Conservation (phyloP, 352 stramenopile species). For the Thalassiosira livingstoniorum region DNA sequence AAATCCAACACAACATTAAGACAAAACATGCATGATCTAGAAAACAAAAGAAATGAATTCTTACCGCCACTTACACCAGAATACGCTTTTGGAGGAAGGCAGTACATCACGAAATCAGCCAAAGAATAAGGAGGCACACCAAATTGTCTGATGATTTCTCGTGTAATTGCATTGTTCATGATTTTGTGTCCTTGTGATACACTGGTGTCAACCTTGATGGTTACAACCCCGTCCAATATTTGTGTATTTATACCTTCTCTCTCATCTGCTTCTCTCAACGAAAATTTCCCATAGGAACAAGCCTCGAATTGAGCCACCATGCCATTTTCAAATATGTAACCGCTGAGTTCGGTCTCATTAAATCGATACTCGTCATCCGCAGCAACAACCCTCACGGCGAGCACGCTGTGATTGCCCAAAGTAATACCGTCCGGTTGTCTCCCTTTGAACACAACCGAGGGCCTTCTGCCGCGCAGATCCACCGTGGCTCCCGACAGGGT, state of each 20-base stretch:
- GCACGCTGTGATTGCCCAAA: too few relatives aligned
- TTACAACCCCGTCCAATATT: constrained; percentile 45
- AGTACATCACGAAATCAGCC: constrained; percentile 63
- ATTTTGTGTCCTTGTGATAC: constrained; percentile 16
- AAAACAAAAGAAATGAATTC: too few relatives aligned
- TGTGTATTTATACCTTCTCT: neutral
- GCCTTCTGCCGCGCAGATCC: too few relatives aligned
- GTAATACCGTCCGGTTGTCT: too few relatives aligned
- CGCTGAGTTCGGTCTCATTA: constrained; percentile 3
- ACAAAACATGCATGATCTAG: too few relatives aligned
- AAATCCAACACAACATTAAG: too few relatives aligned
- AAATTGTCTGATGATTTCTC: constrained; percentile 23
- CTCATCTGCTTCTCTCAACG: constrained; percentile 9
- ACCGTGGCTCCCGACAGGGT: too few relatives aligned
- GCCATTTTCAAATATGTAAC: constrained; percentile 11
- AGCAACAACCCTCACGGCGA: constrained; percentile 20
- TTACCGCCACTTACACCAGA: too few relatives aligned
- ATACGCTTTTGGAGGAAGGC: constrained; percentile 47
- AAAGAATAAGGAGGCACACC: constrained; percentile 34
- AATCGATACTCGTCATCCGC: constrained; percentile 5
- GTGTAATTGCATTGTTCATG: constrained; percentile 42
- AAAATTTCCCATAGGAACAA: constrained; percentile 19
- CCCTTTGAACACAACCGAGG: too few relatives aligned
- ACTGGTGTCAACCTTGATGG: constrained; percentile 27
- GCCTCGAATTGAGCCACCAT: constrained; percentile 27